Percentiles rank a stretch among this genome's conserved stretches.
Evolutionary conservation across 2,329 filamentous ascomycete species (phyloP).

Genomic region (Hymenoscyphus infarciens): DNA sequence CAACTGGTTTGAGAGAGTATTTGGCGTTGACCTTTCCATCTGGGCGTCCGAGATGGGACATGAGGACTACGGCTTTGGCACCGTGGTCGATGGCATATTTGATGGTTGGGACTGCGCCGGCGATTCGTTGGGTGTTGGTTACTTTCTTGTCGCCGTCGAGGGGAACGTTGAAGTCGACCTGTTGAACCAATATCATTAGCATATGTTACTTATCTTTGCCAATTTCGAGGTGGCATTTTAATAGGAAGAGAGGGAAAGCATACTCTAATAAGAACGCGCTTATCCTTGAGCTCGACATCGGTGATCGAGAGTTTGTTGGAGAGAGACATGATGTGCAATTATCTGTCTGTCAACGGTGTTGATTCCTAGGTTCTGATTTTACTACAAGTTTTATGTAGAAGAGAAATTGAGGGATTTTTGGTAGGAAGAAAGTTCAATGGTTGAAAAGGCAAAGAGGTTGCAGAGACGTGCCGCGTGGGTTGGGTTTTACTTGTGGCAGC

Average conservation of each 20-base stretch:
- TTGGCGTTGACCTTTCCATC: slow-evolving; percentile 87
- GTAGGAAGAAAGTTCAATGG: neutral
- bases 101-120: slow-evolving; percentile 91
- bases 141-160: slow-evolving; percentile 90
- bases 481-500: neutral
- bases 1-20: slow-evolving; percentile 91
- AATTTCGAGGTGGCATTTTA: neutral
- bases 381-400: neutral
- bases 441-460: too few species aligned
- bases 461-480: neutral
- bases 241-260: slow-evolving; percentile 38
- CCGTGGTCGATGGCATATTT: slow-evolving; percentile 88
- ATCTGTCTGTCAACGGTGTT: neutral
- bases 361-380: neutral
- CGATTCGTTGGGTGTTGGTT: slow-evolving; percentile 98
- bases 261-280: slow-evolving; percentile 96
- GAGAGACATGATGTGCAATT: slow-evolving; percentile 75
- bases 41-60: slow-evolving; percentile 97
- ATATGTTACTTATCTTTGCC: slow-evolving; percentile 3
- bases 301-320: slow-evolving; percentile 97
- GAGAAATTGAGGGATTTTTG: neutral
- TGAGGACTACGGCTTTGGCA: slow-evolving; percentile 89
- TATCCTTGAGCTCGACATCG: slow-evolving; percentile 95
- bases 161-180: slow-evolving; percentile 99
- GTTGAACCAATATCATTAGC: slow-evolving; percentile 16